Evolutionary conservation across 2,329 filamentous ascomycete species (phyloP).

Genomic region (Aspergillus luchuensis): DNA sequence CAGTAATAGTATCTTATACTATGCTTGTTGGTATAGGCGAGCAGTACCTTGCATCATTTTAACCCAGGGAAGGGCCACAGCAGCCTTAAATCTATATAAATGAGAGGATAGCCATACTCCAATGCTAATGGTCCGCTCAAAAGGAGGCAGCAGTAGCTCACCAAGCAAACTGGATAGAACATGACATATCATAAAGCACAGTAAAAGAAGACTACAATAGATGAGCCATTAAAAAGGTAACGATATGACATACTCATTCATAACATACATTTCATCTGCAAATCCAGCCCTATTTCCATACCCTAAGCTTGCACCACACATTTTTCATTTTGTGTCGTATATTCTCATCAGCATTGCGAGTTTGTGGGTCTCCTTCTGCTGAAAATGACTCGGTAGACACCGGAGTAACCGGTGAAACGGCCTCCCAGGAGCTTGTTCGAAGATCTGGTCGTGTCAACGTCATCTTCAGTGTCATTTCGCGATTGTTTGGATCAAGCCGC

Average conservation of each 20-base stretch:
- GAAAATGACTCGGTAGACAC: constrained; percentile 45
- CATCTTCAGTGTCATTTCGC: constrained; percentile 96
- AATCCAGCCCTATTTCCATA: constrained; percentile 17
- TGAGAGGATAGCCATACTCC: no score
- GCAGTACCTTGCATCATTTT: no score
- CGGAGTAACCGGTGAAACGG: not conserved
- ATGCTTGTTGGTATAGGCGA: no score
- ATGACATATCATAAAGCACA: not conserved
- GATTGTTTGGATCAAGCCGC: constrained; percentile 59
- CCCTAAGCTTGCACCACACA: constrained; percentile 47
- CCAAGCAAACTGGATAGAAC: no score
- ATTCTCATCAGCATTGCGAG: constrained; percentile 48
- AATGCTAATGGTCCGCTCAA: no score
- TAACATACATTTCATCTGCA: not conserved
- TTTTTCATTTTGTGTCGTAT: constrained; percentile 45
- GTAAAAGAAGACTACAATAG: not conserved
- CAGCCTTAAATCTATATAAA: no score
- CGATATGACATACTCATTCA: not conserved
- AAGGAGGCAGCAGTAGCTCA: no score
- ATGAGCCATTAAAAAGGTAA: not conserved
- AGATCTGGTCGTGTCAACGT: constrained; percentile 89
- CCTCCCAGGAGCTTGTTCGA: constrained; percentile 46
- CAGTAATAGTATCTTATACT: no score
- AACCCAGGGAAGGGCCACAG: no score
- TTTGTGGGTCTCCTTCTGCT: constrained; percentile 44